phyloP scores from a whole-genome alignment of 73 alveolate genomes.

The Tetrahymena thermophila region DNA sequence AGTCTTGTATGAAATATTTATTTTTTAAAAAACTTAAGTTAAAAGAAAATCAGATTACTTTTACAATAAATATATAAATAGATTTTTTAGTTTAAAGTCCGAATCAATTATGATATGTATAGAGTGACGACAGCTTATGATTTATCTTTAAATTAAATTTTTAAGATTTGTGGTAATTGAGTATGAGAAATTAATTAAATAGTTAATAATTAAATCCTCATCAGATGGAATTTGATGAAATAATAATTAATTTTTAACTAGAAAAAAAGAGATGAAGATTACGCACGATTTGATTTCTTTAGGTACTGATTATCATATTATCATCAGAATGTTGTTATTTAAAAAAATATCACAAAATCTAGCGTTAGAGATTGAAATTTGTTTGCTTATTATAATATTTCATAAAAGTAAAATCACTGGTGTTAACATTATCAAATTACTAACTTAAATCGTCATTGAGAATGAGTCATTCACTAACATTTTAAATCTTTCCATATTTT shows the following conservation, averaged over 20 bases:
- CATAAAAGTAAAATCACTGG: background rate
- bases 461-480: background rate
- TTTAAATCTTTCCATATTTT: no score
- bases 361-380: background rate
- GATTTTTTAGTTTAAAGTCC: background rate
- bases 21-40: no score
- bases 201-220: background rate
- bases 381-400: background rate
- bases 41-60: no score
- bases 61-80: no score
- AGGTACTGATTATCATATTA: background rate
- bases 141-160: no score
- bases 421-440: background rate
- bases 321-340: background rate
- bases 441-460: background rate
- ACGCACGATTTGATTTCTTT: background rate
- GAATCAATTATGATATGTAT: background rate
- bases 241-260: no score
- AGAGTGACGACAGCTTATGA: background rate
- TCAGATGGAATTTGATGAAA: background rate
- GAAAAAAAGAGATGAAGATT: background rate
- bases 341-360: no score
- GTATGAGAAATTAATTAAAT: no score
- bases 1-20: no score
- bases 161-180: background rate